These are phyloP conservation scores for Pythium guiyangense DNA, from an alignment of 352 stramenopile species.

Conservation along the genomic window DNA sequence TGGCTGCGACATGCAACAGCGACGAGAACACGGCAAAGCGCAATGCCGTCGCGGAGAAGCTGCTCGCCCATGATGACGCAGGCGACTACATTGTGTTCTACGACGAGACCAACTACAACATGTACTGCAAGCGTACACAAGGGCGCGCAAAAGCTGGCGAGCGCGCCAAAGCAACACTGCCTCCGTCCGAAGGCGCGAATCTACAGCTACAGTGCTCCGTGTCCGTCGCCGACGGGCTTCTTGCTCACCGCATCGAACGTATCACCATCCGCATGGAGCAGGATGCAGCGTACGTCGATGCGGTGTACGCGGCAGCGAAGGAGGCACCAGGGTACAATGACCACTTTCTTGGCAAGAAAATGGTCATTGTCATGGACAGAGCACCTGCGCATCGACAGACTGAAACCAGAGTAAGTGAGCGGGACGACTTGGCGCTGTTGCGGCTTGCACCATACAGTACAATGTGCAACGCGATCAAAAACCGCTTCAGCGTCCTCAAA, in stretches of 20 bases:
- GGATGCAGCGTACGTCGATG: slow-evolving; percentile 16
- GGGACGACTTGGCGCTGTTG: slow-evolving; percentile 6
- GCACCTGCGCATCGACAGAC: slow-evolving; percentile 14
- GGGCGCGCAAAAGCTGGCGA: slow-evolving; percentile 7
- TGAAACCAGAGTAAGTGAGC: neutral
- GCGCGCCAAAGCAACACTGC: slow-evolving; percentile 2
- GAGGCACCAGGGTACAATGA: slow-evolving; percentile 1
- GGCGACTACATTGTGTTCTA: slow-evolving; percentile 15
- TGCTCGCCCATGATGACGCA: neutral
- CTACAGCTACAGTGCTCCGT: slow-evolving; percentile 16
- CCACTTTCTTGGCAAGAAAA: slow-evolving; percentile 15
- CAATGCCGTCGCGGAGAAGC: slow-evolving; percentile 3
- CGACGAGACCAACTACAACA: slow-evolving; percentile 20
- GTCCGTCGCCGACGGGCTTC: neutral
- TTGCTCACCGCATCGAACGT: slow-evolving; percentile 6
- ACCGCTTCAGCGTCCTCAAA: slow-evolving; percentile 12
- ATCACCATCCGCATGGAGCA: slow-evolving; percentile 19
- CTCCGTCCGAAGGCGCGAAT: slow-evolving; percentile 15
- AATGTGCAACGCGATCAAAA: slow-evolving; percentile 16
- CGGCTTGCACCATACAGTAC: slow-evolving; percentile 5
- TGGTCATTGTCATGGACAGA: slow-evolving; percentile 21
- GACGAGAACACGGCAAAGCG: slow-evolving; percentile 15
- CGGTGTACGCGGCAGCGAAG: slow-evolving; percentile 11
- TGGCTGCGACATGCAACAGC: too few relatives aligned
- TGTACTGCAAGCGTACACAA: slow-evolving; percentile 15